Base-by-base conservation (phyloP, 179 eudicot genomes). In the Beta corolliflora region DNA sequence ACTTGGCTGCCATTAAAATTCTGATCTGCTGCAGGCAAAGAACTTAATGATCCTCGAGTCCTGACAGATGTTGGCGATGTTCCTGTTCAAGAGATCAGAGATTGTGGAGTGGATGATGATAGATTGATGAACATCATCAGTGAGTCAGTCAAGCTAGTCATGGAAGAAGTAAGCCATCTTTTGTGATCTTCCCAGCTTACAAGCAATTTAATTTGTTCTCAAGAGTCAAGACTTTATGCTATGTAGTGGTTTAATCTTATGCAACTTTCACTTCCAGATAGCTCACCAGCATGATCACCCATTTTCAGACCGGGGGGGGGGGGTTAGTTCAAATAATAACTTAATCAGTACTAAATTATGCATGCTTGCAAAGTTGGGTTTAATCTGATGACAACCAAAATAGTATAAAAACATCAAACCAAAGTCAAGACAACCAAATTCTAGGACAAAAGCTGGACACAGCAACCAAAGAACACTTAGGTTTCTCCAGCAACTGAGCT, bases 11-110 rank as follows among this genome's bases (percentile, higher is more conserved):
- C 52, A 7, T 50, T 64, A 11, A 73, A 79, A 41, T 77, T 76
- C 61, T 80, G 84, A 56, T 73, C 29, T 75, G 66, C 74, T 89
- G 86, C 91, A 96, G 98, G 99, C 67, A 92, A 94, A 84, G 96
- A 96, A 54, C 79, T 96, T 71, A 87, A 82, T 75, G 98, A 96
- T 81, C 97, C 99, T 74, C 89, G 97, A 59, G 88, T 96, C 68
- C 89, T 96, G 63, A 92, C 98, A 25, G 99, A 96, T 86, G 97
- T 94, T 78, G 99, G 99, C 21, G 99, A 95, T 86, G 91, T 96
- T 83, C 98, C 99, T 74, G 88, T 96, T 55, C 98, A 96, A 88
- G 99, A 95, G 88, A 90, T 95, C 67, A 90, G 99, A 87, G 99
- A 94, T 84, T 91, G 98, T 88, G 95, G 93, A 56, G 92, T 96